These are phyloP conservation scores for Fusarium transvaalense DNA, from an alignment of 2,329 filamentous ascomycete genomes.

Conservation along the genomic window DNA sequence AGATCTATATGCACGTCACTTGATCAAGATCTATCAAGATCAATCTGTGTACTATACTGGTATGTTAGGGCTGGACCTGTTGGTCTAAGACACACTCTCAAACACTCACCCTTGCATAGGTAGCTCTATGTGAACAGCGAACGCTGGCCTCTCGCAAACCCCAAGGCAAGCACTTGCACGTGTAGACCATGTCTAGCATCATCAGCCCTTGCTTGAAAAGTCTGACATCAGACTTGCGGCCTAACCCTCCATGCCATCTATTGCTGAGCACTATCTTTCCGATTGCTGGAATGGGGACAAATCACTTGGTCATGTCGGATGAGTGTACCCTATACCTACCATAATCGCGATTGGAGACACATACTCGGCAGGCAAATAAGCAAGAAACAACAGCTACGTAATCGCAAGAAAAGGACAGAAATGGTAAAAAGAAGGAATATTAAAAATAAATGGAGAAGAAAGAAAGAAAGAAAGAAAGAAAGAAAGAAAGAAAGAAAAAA, in stretches of 20 bases:
- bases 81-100: constrained; percentile 1
- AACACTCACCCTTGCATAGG: constrained; percentile 25
- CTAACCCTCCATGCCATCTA: constrained; percentile 32
- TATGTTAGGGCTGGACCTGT: constrained; percentile 17
- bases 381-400: neutral
- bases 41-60: neutral
- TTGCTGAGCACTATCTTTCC: neutral
- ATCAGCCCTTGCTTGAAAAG: constrained; percentile 13
- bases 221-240: constrained; percentile 10
- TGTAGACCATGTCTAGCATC: constrained; percentile 23
- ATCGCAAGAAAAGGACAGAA: neutral
- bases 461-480: neutral
- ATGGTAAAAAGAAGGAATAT: neutral
- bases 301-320: neutral
- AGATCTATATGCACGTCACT: neutral
- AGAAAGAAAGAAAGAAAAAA: neutral
- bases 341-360: neutral
- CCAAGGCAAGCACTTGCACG: constrained; percentile 8
- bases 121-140: neutral
- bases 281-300: constrained; percentile 28
- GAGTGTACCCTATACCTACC: constrained; percentile 18
- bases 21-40: constrained; percentile 3
- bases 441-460: neutral
- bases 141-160: neutral
- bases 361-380: neutral